Percentiles rank a stretch among this genome's conserved stretches.
Evolutionary conservation across 2,329 filamentous ascomycete species (phyloP).

Genomic region (Exophiala sp.): DNA sequence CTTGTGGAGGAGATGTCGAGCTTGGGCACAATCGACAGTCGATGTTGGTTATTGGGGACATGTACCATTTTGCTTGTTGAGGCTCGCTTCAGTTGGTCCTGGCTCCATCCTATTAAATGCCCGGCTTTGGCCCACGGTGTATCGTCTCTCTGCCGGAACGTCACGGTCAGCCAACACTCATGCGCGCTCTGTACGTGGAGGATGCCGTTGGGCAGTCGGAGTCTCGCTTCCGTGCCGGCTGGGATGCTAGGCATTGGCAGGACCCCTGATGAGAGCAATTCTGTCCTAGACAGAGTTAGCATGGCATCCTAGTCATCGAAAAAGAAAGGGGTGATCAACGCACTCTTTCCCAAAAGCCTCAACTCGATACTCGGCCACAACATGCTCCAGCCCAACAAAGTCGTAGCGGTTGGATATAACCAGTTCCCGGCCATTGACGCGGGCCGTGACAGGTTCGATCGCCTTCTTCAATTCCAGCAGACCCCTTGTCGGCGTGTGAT

Average conservation of each 20-base stretch:
- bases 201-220: constrained; percentile 17
- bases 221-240: constrained; percentile 31
- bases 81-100: constrained; percentile 6
- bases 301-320: neutral
- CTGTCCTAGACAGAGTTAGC: neutral
- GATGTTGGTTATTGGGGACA: neutral
- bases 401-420: constrained; percentile 29
- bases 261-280: constrained; percentile 5
- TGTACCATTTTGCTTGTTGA: neutral
- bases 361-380: constrained; percentile 37
- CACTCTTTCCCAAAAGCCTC: constrained; percentile 42
- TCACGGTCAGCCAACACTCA: constrained; percentile 21
- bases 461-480: constrained; percentile 54
- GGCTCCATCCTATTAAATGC: constrained; percentile 22
- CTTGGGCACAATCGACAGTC: constrained; percentile 28
- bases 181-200: neutral
- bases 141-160: constrained; percentile 13
- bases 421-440: constrained; percentile 45
- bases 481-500: constrained; percentile 53
- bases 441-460: constrained; percentile 49
- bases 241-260: constrained; percentile 7
- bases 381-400: constrained; percentile 19
- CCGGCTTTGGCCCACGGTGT: constrained; percentile 22
- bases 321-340: constrained; percentile 21
- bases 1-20: constrained; percentile 38